Base-by-base conservation (phyloP, 2,329 filamentous ascomycete species). In the Bipolaris sorokiniana region DNA sequence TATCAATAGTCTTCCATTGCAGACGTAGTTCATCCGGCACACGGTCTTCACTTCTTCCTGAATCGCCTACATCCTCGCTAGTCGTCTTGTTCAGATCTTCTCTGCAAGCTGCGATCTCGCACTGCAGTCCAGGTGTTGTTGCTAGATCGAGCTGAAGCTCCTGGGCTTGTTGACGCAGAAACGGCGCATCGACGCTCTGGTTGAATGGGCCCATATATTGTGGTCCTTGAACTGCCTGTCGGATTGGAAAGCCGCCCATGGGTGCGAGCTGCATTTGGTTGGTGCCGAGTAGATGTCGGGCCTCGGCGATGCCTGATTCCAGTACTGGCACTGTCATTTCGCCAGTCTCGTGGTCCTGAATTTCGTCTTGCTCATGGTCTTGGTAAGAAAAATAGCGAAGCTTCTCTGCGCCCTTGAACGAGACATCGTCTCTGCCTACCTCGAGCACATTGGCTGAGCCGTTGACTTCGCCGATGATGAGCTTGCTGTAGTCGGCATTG, bases 401-500 rank as follows among this genome's bases (percentile, higher is more conserved):
- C 9, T 52, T 68, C 3, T 71, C 62, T 22, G 65, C 65, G 7
- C 77, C 68, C 44, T 65, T 72, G 20, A 71, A 45, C 10, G 66
- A 44, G 23, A 59, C 64, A 22, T 74, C 75, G 3, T 77, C 67
- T 20, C 70, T 63, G 13, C 77, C 78, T 20, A 80, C 72, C 50
- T 78, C 76, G 1, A 88, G 76, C 0, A 87, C 64, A 57, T 84
- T 82, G 22, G 88, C 69, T 0, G 81, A 80, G 1, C 84, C 84
- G 22, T 81, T 79, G 16, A 83, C 82, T 67, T 86, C 85, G 2
- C 86, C 86, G 13, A 88, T 64, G 1, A 88, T 69, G 3, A 88
- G 76, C 31, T 83, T 81, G 4, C 81, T 80, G 36, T 79, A 78
- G 63, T 88, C 85, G 0, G 79, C 76, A 37, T 81, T 86, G 54